Conservation (phyloP, 352 stramenopile species). For the Phytophthora agathidicida region DNA sequence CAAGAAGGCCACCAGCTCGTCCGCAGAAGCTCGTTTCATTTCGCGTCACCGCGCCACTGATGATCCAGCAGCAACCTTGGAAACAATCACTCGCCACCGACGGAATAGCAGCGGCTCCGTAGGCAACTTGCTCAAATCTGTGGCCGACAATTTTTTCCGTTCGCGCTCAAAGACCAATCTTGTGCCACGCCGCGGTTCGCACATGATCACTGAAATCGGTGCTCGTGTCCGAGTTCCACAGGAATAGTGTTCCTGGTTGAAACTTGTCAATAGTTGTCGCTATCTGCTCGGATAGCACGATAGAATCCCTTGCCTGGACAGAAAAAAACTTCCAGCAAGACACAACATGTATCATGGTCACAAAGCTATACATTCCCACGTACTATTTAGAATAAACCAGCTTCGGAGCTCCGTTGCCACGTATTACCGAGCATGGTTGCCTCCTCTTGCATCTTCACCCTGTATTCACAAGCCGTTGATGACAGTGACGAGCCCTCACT, state of each 20-base stretch:
- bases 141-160: slow-evolving; percentile 57
- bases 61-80: slow-evolving; percentile 2
- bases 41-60: slow-evolving; percentile 16
- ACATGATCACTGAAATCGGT: slow-evolving; percentile 51
- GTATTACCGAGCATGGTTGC: slow-evolving; percentile 8
- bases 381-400: slow-evolving; percentile 35
- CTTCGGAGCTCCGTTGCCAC: slow-evolving; percentile 13
- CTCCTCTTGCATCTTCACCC: slow-evolving; percentile 2
- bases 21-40: slow-evolving; percentile 31
- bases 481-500: slow-evolving; percentile 2
- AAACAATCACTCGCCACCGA: slow-evolving; percentile 13
- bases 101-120: slow-evolving; percentile 62
- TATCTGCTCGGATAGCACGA: too few species aligned
- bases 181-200: slow-evolving; percentile 43
- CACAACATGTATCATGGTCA: background rate
- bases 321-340: background rate
- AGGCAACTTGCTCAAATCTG: slow-evolving; percentile 65
- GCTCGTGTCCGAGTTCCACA: slow-evolving; percentile 19
- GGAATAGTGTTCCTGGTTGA: slow-evolving; percentile 14
- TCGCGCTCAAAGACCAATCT: slow-evolving; percentile 36
- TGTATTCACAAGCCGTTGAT: slow-evolving; percentile 14
- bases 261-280: too few species aligned
- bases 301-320: too few species aligned
- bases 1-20: slow-evolving; percentile 48
- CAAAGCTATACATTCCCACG: slow-evolving; percentile 23